Evolutionary conservation across 257 asterid species (phyloP).

Genomic region (Coffea canephora): DNA sequence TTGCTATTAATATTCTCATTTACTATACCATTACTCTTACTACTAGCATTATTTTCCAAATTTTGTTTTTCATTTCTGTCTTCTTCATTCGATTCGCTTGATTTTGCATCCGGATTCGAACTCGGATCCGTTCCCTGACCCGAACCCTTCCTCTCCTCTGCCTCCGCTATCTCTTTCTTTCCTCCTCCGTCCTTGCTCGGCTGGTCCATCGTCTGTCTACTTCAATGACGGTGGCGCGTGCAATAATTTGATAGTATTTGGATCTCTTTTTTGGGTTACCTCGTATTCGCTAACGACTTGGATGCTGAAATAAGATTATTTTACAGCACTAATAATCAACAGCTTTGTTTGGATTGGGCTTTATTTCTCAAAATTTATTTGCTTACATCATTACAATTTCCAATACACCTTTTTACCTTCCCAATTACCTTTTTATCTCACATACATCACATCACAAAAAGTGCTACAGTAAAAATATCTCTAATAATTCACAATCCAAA

Average conservation of each 20-base stretch:
- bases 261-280: conserved; percentile 1
- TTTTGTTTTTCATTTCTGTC: conserved; percentile 29
- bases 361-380: too few species aligned
- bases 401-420: too few species aligned
- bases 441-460: too few species aligned
- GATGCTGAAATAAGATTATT: conserved; percentile 3
- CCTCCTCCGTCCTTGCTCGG: conserved; percentile 28
- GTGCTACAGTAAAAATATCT: too few species aligned
- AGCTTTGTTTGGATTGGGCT: too few species aligned
- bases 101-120: conserved; percentile 36
- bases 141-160: conserved; percentile 27
- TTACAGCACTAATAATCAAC: too few species aligned
- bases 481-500: too few species aligned
- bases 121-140: conserved; percentile 39
- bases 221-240: conserved; percentile 37
- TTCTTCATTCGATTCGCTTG: conserved; percentile 22
- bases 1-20: conserved; percentile 33
- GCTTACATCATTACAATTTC: too few species aligned
- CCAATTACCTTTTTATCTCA: too few species aligned
- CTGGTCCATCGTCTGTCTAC: conserved; percentile 38
- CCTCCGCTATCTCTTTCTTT: conserved; percentile 37
- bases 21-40: conserved; percentile 8
- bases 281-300: conserved; percentile 12
- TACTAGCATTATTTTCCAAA: conserved; percentile 9
- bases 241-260: conserved; percentile 26